Evolutionary conservation across 2,329 filamentous ascomycete species (phyloP).

Genomic region (Colletotrichum sp.): DNA sequence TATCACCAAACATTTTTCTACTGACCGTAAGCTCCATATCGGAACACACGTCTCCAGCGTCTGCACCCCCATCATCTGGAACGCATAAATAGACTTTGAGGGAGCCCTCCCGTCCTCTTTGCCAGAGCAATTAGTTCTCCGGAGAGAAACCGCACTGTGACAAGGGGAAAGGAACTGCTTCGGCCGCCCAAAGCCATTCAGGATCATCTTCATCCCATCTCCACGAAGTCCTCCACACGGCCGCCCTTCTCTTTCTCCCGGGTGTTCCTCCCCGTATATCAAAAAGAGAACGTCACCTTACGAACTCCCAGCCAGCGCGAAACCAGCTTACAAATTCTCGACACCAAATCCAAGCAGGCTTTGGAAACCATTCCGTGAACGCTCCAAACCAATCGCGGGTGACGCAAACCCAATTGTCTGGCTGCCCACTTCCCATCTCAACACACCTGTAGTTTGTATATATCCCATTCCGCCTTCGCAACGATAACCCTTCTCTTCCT

Average conservation of each 20-base stretch:
- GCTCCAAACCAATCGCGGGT: background rate
- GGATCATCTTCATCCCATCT: background rate
- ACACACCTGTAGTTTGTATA: background rate
- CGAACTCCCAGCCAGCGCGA: background rate
- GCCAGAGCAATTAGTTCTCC: too few species aligned
- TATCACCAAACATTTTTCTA: background rate
- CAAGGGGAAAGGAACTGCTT: background rate
- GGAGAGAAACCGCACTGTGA: too few species aligned
- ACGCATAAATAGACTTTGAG: background rate
- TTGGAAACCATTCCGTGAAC: background rate
- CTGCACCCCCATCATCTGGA: accelerated
- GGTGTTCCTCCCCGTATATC: background rate
- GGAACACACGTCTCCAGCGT: accelerated
- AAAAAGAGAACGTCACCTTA: accelerated
- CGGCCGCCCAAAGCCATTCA: background rate
- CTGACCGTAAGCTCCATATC: background rate
- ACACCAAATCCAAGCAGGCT: background rate
- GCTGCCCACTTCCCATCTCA: background rate
- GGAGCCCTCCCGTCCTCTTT: background rate
- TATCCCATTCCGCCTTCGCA: accelerated
- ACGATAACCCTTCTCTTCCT: background rate
- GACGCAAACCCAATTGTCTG: background rate
- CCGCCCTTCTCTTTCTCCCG: background rate
- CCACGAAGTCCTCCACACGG: accelerated
- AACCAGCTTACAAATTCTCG: background rate